Base-by-base conservation (phyloP, 106 monocot genomes). In the Acorus gramineus region DNA sequence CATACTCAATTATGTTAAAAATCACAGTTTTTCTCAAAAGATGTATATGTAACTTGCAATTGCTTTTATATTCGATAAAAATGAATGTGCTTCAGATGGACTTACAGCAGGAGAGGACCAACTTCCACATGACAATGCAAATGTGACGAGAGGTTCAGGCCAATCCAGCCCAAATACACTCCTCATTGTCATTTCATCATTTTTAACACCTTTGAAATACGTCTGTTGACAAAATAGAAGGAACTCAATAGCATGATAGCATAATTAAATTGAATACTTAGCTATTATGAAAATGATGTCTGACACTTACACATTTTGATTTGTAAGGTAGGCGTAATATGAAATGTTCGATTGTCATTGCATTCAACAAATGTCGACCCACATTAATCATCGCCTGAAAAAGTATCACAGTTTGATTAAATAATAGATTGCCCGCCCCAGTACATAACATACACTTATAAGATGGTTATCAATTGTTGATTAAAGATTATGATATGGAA, bases 101-200 rank as follows among this genome's bases (percentile, higher is more conserved):
- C 82, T 85, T 79, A 98, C 96, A 42, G 87, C 91, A 61, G 91
- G 96, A 43, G 96, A 98, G 2, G 96, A 98, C 90, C 87, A 98
- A 66, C 96, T 98, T 11, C 96, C 96, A 70, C 87, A 98, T 44
- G 96, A 98, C 7, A 98, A 85, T 45, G 96, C 96, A 71, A 91
- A 98, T 56, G 91, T 85, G 45, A 98, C 91, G 57, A 81, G 65
- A 13, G 96, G 96, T 69, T 98, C 96, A 4, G 91, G 85, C 96
- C 96, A 98, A 45, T 91, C 96, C 68, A 98, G 65, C 6, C 87
- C 96, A 13, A 88, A 71, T 11, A 81, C 45, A 6, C 85, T 85
- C 63, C 87, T 60, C 9, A 50, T 69, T 6, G 64, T 67, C 64
- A 80, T 66, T 50, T 78, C 77, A 66, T 84, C 73, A 4, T 49